These are phyloP conservation scores for Colletotrichum noveboracense DNA, from an alignment of 2,329 filamentous ascomycete species.

Conservation along the genomic window DNA sequence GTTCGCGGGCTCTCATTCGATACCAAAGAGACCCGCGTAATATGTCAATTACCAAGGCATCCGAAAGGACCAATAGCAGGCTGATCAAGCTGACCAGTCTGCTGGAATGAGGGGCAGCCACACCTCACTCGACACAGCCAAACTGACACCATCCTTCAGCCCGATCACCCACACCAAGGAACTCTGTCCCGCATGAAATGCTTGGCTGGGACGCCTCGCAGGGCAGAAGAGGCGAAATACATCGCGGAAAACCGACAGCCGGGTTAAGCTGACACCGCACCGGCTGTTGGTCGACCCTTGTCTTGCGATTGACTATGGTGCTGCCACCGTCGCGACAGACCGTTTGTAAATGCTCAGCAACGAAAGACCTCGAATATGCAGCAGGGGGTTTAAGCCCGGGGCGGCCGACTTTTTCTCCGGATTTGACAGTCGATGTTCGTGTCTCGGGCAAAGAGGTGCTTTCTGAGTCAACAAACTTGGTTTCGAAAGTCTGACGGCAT, in stretches of 20 bases:
- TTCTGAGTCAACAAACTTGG: background rate
- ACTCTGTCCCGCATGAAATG: background rate
- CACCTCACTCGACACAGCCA: background rate
- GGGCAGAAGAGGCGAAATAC: background rate
- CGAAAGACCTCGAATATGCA: background rate
- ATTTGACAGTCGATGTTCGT: background rate
- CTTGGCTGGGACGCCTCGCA: background rate
- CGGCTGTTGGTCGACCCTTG: background rate
- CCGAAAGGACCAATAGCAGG: background rate
- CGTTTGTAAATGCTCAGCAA: background rate
- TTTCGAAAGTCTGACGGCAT: slow-evolving; percentile 9
- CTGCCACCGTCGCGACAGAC: background rate
- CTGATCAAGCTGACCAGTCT: background rate
- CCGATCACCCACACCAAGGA: background rate
- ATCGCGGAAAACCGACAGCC: background rate
- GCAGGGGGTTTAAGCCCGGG: slow-evolving; percentile 8
- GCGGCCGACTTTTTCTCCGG: slow-evolving; percentile 4
- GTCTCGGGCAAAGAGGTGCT: background rate
- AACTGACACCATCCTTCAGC: background rate
- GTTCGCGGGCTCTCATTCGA: background rate
- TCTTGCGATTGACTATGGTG: background rate
- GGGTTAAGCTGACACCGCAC: background rate
- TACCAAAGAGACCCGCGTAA: background rate
- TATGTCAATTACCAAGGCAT: background rate
- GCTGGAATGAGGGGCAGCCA: slow-evolving; percentile 4